Evolutionary conservation across 2,329 filamentous ascomycete genomes (phyloP), one percentile per base, ranked within the genome.

Genomic region (Pyrenophora teres): DNA sequence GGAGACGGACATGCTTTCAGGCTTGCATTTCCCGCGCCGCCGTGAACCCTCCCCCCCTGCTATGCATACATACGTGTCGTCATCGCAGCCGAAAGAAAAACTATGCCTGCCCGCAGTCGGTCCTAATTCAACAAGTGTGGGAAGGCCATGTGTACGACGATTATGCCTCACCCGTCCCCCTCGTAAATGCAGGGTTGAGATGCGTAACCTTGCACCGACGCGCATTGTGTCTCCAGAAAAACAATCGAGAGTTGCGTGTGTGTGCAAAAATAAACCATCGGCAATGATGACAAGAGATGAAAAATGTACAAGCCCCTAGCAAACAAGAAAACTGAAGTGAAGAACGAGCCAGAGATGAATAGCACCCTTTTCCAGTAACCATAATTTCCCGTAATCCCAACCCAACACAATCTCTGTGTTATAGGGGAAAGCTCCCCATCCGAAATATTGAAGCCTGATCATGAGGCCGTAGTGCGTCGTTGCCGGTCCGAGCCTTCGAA

Each of bases 41-140:
- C 38, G 54, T 52, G 54, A 55, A 42, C 32, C 49, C 43, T 39
- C 44, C 50, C 48, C 32, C 27, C 43, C 37, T 47, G 25, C 45
- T 48, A 41, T 48, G 62, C 54, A 52, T 65, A 64, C 57, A 56
- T 64, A 63, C 60, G 60, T 63, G 63, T 67, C 61, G 59, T 59
- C 59, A 46, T 54, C n/a, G 52, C 31, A 59, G 58, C 46, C 42
- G 57, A 60, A 55, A 56, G 54, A 37, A 52, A 49, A 38, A 23
- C 18, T 6, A 40, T 52, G 40, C 50, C 45, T 25, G 40, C 30
- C 45, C 35, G 45, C 38, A 46, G 49, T 45, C 56, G 44, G 43
- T 39, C 44, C 27, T 52, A 42, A 41, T 53, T 40, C 46, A 45
- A 60, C 54, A 54, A 54, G 49, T 62, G 50, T 39, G 52, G 52